Base-by-base conservation (phyloP, 192 early-diverging fungal species). In the Diversispora epigaea region DNA sequence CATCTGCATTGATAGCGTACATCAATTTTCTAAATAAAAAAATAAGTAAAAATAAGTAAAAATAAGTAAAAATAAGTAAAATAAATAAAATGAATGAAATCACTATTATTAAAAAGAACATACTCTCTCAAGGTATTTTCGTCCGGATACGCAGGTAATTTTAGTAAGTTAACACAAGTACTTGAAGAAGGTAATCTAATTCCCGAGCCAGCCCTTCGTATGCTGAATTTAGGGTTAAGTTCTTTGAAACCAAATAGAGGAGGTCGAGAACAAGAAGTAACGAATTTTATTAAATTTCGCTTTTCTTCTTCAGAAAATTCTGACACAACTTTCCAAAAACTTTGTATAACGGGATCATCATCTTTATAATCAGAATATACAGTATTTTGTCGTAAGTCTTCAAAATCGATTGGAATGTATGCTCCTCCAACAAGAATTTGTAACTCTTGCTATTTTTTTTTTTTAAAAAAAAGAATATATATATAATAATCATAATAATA, bases 91-190 rank as follows among this genome's bases (percentile, higher is more conserved):
- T 76, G 3, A 58, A 39, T 14, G 55, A 63, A 25, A 14, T 55
- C 21, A 25, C 39, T 32, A 46, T n/a, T 41, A 52, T 57, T 41
- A 0, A 43, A 8, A 22, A n/a, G 32, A 54, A 81, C 76, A 64
- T 88, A 90, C 85, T 83, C 76, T 76, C 82, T 83, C 77, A 93
- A 77, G 14, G 85, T 74, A 4, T 83, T 72, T 57, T 84, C 73
- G 11, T 81, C 83, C 52, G 83, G 85, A 80, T 92, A 98, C 19
- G 86, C 82, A 0, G 96, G 96, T 50, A 98, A 79, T 77, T 97
- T 97, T 49, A 98, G 83, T 66, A 97, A 82, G 77, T 98, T 98
- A 71, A 98, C 92, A 71, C 91, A 93, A 6, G 91, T 92, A 52
- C 89, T 92, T 22, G 88, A 89, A 49, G 91, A 91, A 12, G 93